These are phyloP conservation scores for Penicillium sp. DNA, from an alignment of 2,329 filamentous ascomycete species.

Conservation along the genomic window DNA sequence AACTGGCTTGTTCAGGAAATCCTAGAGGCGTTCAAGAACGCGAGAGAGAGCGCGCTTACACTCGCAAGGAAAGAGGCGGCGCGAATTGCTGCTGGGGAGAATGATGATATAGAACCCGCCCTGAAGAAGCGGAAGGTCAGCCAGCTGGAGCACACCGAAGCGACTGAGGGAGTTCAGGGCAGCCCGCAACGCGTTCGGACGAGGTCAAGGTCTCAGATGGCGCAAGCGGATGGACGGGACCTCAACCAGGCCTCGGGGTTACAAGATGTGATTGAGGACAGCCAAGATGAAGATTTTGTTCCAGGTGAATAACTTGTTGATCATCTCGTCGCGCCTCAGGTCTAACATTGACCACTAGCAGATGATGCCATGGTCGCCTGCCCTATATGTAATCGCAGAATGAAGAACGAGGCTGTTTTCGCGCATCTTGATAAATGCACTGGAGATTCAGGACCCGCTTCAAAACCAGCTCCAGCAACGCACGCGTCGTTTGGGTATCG, in stretches of 20 bases:
- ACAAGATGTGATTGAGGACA: constrained; percentile 42
- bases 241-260: constrained; percentile 11
- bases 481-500: constrained; percentile 31
- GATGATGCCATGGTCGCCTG: constrained; percentile 80
- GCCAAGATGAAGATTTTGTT: constrained; percentile 42
- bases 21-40: constrained; percentile 72
- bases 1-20: constrained; percentile 86
- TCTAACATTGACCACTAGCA: constrained; percentile 30
- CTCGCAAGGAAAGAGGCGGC: constrained; percentile 61
- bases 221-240: constrained; percentile 9
- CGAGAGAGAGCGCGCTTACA: constrained; percentile 63
- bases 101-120: constrained; percentile 31
- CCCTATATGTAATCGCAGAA: constrained; percentile 75
- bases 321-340: neutral
- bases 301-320: constrained; percentile 30
- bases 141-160: constrained; percentile 37
- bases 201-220: constrained; percentile 30
- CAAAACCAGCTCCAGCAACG: constrained; percentile 15
- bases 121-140: constrained; percentile 41
- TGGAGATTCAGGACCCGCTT: constrained; percentile 14
- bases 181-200: constrained; percentile 35
- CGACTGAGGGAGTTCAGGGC: constrained; percentile 36
- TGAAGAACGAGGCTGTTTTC: constrained; percentile 79
- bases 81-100: constrained; percentile 54
- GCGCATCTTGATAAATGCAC: constrained; percentile 74